phyloP scores from a whole-genome alignment of 1,139 yeast species.

The Yamadazyma dushanensis region DNA sequence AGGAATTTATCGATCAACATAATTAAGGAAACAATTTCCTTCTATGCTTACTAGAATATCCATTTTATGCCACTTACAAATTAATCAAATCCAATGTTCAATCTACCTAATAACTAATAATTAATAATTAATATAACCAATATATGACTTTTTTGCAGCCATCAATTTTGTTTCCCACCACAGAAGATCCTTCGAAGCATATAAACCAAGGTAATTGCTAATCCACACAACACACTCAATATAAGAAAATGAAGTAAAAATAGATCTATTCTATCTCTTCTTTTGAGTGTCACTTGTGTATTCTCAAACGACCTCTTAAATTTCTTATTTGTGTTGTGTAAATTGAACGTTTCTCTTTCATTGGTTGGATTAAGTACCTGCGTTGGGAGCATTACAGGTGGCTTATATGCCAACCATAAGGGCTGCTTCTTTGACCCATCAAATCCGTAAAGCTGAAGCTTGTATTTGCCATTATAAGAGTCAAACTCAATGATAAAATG shows the following conservation, averaged over 20 bases:
- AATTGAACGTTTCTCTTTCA: slow-evolving; percentile 11
- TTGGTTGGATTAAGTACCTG: slow-evolving; percentile 25
- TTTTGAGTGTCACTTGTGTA: slow-evolving; percentile 58
- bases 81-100: too few relatives aligned
- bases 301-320: slow-evolving; percentile 76
- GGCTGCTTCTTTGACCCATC: slow-evolving; percentile 33
- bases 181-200: too few relatives aligned
- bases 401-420: slow-evolving; percentile 28
- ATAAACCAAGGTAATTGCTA: too few relatives aligned
- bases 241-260: too few relatives aligned
- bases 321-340: slow-evolving; percentile 18
- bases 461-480: slow-evolving; percentile 20
- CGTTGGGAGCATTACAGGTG: slow-evolving; percentile 32
- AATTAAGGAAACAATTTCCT: too few relatives aligned
- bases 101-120: too few relatives aligned
- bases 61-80: too few relatives aligned
- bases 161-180: too few relatives aligned
- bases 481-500: slow-evolving; percentile 24
- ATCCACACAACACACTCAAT: too few relatives aligned
- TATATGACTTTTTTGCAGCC: too few relatives aligned
- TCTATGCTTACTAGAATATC: too few relatives aligned
- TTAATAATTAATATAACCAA: too few relatives aligned
- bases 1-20: not conserved
- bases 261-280: slow-evolving; percentile 8
- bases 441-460: slow-evolving; percentile 25